phyloP scores from a whole-genome alignment of 228 moss, liverwort and hornwort species.

The Sphagnum fallax region DNA sequence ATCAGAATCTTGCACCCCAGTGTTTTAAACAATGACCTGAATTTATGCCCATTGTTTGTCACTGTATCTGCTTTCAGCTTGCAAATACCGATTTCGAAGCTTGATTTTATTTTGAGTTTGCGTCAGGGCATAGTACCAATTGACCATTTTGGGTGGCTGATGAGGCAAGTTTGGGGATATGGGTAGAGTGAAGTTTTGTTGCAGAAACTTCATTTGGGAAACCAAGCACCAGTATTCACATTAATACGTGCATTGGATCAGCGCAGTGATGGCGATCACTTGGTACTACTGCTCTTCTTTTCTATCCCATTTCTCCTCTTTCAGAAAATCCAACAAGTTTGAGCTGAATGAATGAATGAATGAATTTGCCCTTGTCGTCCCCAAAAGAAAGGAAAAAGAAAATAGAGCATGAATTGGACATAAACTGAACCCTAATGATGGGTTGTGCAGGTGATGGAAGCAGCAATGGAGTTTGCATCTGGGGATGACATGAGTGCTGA shows the following conservation, averaged over 20 bases:
- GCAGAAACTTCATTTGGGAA: conserved; percentile 53
- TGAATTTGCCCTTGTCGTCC: too few relatives aligned
- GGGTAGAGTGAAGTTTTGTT: conserved; percentile 63
- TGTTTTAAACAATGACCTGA: too few relatives aligned
- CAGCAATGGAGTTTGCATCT: conserved; percentile 52
- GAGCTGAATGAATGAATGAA: background rate
- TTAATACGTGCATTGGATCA: conserved; percentile 47
- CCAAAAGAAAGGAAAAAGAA: background rate
- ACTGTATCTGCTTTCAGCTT: too few relatives aligned
- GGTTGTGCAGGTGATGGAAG: conserved; percentile 55
- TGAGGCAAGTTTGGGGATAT: background rate
- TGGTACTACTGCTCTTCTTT: conserved; percentile 31
- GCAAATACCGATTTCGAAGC: too few relatives aligned
- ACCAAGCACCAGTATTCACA: conserved; percentile 55
- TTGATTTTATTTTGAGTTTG: too few relatives aligned
- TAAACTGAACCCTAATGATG: background rate
- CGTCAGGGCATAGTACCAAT: background rate
- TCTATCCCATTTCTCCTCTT: background rate
- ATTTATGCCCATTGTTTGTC: too few relatives aligned
- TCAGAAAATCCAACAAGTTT: background rate
- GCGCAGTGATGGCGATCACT: conserved; percentile 59
- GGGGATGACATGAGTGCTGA: conserved; percentile 67
- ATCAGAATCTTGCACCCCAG: too few relatives aligned
- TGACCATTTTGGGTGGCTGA: background rate
- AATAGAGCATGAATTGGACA: background rate